phyloP scores from a whole-genome alignment of 2,329 filamentous ascomycete species.

The Pyrenophora tritici-repentis region DNA sequence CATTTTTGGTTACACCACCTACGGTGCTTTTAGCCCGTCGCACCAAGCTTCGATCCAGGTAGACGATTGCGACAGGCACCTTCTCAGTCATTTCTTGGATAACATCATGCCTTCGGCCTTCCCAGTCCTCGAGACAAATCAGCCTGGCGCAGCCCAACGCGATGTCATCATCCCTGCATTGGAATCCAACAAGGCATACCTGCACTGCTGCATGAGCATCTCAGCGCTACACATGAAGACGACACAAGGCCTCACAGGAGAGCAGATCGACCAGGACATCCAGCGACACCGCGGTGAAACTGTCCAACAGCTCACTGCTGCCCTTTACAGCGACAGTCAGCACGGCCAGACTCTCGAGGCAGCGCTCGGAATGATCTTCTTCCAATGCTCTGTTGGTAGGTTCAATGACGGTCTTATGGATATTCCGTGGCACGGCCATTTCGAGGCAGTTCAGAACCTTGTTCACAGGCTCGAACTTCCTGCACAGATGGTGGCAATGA shows the following conservation, averaged over 20 bases:
- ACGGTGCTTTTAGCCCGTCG: constrained; percentile 64
- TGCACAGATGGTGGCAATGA: constrained; percentile 63
- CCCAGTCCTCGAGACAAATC: constrained; percentile 87
- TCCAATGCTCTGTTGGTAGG: constrained; percentile 88
- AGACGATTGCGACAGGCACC: constrained; percentile 82
- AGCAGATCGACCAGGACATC: constrained; percentile 86
- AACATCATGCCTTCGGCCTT: constrained; percentile 88
- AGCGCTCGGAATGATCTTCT: constrained; percentile 92
- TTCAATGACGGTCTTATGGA: constrained; percentile 84
- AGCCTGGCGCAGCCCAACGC: constrained; percentile 78
- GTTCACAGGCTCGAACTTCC: constrained; percentile 85
- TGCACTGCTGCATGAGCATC: constrained; percentile 94
- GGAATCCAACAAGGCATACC: constrained; percentile 88
- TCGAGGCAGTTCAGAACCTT: constrained; percentile 84
- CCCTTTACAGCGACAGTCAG: constrained; percentile 77
- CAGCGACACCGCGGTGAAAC: constrained; percentile 89
- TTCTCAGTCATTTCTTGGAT: constrained; percentile 89
- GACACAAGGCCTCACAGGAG: constrained; percentile 66
- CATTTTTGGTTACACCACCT: constrained; percentile 80
- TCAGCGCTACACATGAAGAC: constrained; percentile 91
- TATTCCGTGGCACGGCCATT: constrained; percentile 96
- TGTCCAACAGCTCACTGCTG: constrained; percentile 82
- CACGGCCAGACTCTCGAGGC: constrained; percentile 90
- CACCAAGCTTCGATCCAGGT: constrained; percentile 78
- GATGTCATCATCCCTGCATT: constrained; percentile 86